phyloP scores from a whole-genome alignment of 2,329 filamentous ascomycete genomes.

The Aciculosporium take region DNA sequence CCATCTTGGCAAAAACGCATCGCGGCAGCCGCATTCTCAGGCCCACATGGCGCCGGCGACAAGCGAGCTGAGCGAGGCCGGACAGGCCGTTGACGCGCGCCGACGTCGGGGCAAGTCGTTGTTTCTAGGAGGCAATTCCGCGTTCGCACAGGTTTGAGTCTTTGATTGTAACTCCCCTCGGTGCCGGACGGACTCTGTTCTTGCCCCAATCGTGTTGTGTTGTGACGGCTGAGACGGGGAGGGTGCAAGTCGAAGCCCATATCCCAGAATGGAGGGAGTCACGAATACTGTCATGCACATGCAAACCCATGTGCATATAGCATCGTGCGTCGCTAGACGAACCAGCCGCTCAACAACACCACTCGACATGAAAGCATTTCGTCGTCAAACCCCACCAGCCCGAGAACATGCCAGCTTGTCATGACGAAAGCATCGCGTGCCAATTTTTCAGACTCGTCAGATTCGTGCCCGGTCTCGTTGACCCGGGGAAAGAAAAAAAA shows the following conservation, averaged over 20 bases:
- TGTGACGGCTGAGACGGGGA: background rate
- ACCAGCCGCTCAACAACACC: background rate
- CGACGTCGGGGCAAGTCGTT: background rate
- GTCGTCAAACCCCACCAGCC: no score
- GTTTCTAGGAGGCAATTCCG: background rate
- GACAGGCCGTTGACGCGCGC: background rate
- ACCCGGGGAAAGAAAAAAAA: no score
- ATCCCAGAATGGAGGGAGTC: background rate
- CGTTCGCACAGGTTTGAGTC: no score
- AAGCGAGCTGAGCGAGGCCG: conserved; percentile 4
- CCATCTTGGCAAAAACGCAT: background rate
- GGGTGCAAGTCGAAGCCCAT: background rate
- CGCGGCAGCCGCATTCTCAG: background rate
- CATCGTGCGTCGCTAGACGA: background rate
- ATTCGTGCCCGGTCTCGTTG: no score
- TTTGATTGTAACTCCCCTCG: no score
- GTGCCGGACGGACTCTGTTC: no score
- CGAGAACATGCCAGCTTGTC: background rate
- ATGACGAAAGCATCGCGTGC: background rate
- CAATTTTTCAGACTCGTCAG: no score
- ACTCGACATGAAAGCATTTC: background rate
- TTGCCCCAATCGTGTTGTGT: background rate
- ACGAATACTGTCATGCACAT: background rate
- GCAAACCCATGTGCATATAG: background rate
- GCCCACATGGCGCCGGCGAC: conserved; percentile 4